These are phyloP conservation scores for Ophiostoma fasciatum DNA, from an alignment of 2,329 filamentous ascomycete genomes.

Conservation along the genomic window DNA sequence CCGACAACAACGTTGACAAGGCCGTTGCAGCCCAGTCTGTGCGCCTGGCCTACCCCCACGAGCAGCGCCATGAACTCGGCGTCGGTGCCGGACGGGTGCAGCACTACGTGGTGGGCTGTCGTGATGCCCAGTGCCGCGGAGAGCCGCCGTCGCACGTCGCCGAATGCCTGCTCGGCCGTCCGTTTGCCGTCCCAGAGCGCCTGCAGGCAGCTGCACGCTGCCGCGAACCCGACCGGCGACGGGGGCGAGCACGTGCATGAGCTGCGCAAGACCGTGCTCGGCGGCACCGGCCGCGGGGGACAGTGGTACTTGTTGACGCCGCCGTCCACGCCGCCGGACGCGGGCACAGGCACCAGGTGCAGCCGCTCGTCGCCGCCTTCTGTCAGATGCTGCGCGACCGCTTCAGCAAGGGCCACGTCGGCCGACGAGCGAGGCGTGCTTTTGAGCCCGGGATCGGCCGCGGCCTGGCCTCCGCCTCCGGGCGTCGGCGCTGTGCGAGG, in stretches of 20 bases:
- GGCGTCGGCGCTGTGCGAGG: too few relatives aligned
- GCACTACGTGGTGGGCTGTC: slow-evolving; percentile 1
- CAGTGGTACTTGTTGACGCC: slow-evolving; percentile 5
- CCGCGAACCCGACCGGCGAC: slow-evolving; percentile 1
- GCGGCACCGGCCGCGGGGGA: neutral
- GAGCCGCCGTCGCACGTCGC: neutral
- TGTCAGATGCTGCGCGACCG: slow-evolving; percentile 4
- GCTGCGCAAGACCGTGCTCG: slow-evolving; percentile 1
- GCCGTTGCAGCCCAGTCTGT: neutral
- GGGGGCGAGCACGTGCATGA: slow-evolving; percentile 7
- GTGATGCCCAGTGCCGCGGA: neutral
- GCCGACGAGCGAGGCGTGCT: neutral
- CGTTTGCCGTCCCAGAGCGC: neutral
- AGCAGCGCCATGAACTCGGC: slow-evolving; percentile 6
- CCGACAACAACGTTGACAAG: slow-evolving; percentile 5
- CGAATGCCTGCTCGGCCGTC: slow-evolving; percentile 1
- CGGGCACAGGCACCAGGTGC: neutral
- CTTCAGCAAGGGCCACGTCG: slow-evolving; percentile 2
- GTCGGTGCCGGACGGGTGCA: slow-evolving; percentile 6
- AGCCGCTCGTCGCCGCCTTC: slow-evolving; percentile 7
- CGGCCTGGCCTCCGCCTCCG: too few relatives aligned
- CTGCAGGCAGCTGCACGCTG: neutral
- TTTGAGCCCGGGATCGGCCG: too few relatives aligned
- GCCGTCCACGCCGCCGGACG: neutral
- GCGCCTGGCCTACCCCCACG: slow-evolving; percentile 1